Evolutionary conservation across 2,329 filamentous ascomycete genomes (phyloP).

Genomic region (Periconia macrospinosa): DNA sequence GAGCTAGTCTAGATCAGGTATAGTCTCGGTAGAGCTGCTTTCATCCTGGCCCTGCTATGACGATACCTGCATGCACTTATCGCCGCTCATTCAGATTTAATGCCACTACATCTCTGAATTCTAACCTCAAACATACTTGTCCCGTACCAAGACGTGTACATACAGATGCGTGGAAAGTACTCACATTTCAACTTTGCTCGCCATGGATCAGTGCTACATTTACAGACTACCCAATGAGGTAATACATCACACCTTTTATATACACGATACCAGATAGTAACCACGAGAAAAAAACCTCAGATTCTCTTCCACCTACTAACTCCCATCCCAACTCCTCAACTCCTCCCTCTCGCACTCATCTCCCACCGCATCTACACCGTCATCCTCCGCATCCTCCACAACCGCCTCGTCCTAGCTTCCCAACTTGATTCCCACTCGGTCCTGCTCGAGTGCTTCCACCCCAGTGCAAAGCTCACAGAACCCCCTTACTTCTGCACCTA

Average conservation of each 20-base stretch:
- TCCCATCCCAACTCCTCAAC: constrained; percentile 44
- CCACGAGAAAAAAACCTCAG: constrained; percentile 13
- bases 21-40: constrained; percentile 9
- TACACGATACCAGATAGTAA: constrained; percentile 14
- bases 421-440: constrained; percentile 65
- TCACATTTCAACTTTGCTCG: not conserved
- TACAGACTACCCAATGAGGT: constrained; percentile 44
- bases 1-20: constrained; percentile 18
- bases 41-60: constrained; percentile 20
- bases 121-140: too few species aligned
- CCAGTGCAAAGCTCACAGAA: constrained; percentile 67
- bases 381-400: constrained; percentile 65
- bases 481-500: constrained; percentile 71
- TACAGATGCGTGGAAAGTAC: too few species aligned
- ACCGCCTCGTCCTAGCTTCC: constrained; percentile 63
- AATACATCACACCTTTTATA: constrained; percentile 2
- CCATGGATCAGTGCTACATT: constrained; percentile 33
- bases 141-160: too few species aligned
- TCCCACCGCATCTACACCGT: constrained; percentile 66
- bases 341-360: constrained; percentile 59
- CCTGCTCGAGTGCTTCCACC: constrained; percentile 78
- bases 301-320: constrained; percentile 49
- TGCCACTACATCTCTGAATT: too few species aligned
- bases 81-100: constrained; percentile 2
- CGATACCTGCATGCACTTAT: constrained; percentile 24